Evolutionary conservation across 176 grass and related monocot species (phyloP), one percentile per base, ranked within the genome.

Genomic region (Carex parvula): DNA sequence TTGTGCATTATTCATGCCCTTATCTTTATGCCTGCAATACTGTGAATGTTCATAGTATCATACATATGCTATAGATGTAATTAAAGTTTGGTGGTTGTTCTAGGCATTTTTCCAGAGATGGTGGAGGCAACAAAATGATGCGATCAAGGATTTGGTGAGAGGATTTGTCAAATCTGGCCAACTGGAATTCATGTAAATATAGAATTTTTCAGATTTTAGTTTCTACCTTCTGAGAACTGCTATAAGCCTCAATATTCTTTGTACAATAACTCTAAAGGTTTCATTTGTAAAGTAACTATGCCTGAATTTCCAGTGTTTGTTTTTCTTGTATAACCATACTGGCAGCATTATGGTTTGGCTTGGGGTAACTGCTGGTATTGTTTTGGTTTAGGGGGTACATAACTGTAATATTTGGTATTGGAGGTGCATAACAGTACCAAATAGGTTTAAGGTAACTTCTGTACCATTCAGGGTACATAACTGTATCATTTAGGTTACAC

Each of bases 61-160:
- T 53, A 32, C 17, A 46, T 67, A 29, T 66, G 20, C 8, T 35
- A 61, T 67, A 12, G 20, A 53, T 52, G 44, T 48, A 66, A 63
- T 82, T 20, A 52, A 11, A 35, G 24, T 73, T 64, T 54, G 60
- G 39, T 54, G 4, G 64, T 33, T 42, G 24, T 79, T 81, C 32
- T 57, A 97, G 94, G 91, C 91, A 17, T 97, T 97, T 86, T 97
- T 97, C 83, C 91, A 97, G 86, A 91, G 90, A 82, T 98, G 90
- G 92, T 97, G 94, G 94, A 86, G 94, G 80, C 87, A 94, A 78
- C 94, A 97, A 84, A 97, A 78, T 16, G 69, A 94, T 63, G 80
- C 62, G 15, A 89, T 89, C 30, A 94, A 97, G 84, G 86, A 97
- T 79, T 87, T 73, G 0, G 90, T 97, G 61, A 97, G 90, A 85